These are phyloP conservation scores for Cercospora citrullina DNA, from an alignment of 2,329 filamentous ascomycete species.

Conservation along the genomic window DNA sequence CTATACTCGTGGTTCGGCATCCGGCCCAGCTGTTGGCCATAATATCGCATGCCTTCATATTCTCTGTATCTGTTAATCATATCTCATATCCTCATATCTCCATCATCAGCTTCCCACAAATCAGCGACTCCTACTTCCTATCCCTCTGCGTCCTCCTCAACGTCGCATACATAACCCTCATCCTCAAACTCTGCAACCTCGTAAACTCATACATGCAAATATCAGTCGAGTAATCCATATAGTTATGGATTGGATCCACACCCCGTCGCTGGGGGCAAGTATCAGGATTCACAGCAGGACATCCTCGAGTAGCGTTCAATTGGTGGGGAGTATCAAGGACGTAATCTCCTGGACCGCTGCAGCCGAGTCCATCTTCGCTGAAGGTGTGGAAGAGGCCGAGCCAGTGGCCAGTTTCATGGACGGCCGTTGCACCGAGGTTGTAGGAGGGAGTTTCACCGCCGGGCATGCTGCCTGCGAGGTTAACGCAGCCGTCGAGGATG, in stretches of 20 bases:
- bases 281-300: slow-evolving; percentile 44
- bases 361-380: slow-evolving; percentile 24
- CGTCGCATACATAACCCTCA: slow-evolving; percentile 17
- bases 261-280: slow-evolving; percentile 48
- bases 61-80: not conserved
- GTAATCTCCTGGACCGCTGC: slow-evolving; percentile 43
- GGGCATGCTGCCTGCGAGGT: slow-evolving; percentile 55
- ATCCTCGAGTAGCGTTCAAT: slow-evolving; percentile 48
- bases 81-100: not conserved
- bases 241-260: slow-evolving; percentile 54
- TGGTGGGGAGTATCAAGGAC: slow-evolving; percentile 42
- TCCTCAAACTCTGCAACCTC: slow-evolving; percentile 8
- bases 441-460: slow-evolving; percentile 47
- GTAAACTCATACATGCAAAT: slow-evolving; percentile 14
- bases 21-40: too few species aligned
- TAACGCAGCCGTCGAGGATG: slow-evolving; percentile 54
- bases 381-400: slow-evolving; percentile 19
- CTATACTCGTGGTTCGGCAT: too few species aligned
- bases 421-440: slow-evolving; percentile 43
- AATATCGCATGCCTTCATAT: not conserved
- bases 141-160: slow-evolving; percentile 7
- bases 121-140: not conserved
- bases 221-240: slow-evolving; percentile 45
- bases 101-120: not conserved
- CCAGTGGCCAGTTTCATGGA: slow-evolving; percentile 48